Percentiles rank a stretch among this genome's conserved stretches.
Conservation (phyloP, 129 eudicot species). For the Oenanthe sinensis region DNA sequence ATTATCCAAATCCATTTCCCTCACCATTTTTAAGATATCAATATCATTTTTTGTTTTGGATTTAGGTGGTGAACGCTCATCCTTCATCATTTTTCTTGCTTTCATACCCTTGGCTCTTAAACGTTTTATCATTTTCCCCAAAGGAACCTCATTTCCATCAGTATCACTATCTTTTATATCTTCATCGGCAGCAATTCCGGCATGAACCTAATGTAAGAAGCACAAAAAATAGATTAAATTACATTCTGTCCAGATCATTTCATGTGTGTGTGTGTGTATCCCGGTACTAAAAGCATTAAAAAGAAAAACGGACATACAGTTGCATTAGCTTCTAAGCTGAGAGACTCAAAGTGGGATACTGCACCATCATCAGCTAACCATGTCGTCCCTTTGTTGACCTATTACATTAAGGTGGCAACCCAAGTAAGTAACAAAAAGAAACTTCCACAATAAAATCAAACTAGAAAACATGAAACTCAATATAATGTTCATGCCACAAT, state of each 20-base stretch:
- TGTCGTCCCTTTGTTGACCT: slow-evolving; percentile 58
- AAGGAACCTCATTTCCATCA: slow-evolving; percentile 72
- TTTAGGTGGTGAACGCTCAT: slow-evolving; percentile 36
- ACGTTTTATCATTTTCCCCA: slow-evolving; percentile 67
- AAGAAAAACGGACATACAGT: slow-evolving; percentile 35
- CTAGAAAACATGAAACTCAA: not conserved
- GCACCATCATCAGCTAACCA: slow-evolving; percentile 84
- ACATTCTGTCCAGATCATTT: not conserved
- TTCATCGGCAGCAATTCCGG: slow-evolving; percentile 58
- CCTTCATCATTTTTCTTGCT: slow-evolving; percentile 45
- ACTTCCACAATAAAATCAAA: not conserved
- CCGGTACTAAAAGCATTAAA: slow-evolving; percentile 8
- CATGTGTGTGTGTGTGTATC: not conserved
- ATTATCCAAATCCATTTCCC: slow-evolving; percentile 68
- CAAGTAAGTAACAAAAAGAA: slow-evolving; percentile 6
- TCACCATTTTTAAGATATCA: slow-evolving; percentile 78
- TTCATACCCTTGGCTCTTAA: slow-evolving; percentile 76
- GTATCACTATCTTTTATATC: slow-evolving; percentile 62
- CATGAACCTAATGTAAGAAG: slow-evolving; percentile 34
- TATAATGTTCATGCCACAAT: not conserved
- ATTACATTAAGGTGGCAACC: slow-evolving; percentile 11
- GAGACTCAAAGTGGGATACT: slow-evolving; percentile 60
- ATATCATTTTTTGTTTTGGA: slow-evolving; percentile 41
- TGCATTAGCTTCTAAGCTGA: slow-evolving; percentile 59
- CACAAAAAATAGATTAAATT: slow-evolving; percentile 12